Percentiles rank a stretch among this genome's conserved stretches.
Evolutionary conservation across 176 grass and related monocot genomes (phyloP).

Genomic region (Oryza meyeriana): DNA sequence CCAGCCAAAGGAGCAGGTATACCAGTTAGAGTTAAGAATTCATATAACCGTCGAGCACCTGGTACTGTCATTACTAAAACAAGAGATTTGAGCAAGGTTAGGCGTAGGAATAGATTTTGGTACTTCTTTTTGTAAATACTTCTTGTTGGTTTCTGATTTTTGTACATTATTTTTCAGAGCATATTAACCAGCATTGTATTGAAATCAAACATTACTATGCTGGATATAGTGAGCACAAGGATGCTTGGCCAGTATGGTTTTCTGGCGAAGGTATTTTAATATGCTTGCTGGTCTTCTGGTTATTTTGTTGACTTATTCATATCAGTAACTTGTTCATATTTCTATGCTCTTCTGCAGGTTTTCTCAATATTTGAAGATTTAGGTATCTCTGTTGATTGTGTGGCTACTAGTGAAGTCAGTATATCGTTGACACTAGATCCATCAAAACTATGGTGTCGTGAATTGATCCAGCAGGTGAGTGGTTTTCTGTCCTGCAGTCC

Average conservation of each 20-base stretch:
- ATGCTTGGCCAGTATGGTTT: conserved; percentile 96
- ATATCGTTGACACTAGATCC: conserved; percentile 84
- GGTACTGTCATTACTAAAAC: conserved; percentile 90
- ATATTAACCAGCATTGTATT: conserved; percentile 91
- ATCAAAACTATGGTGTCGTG: conserved; percentile 86
- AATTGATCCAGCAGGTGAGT: conserved; percentile 84
- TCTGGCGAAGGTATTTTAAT: conserved; percentile 69
- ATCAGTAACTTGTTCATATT: background rate
- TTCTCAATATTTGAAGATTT: conserved; percentile 98
- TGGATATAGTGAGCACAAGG: conserved; percentile 94
- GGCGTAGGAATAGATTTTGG: background rate
- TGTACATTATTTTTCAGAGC: conserved; percentile 50
- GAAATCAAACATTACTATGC: conserved; percentile 98
- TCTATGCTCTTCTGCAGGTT: conserved; percentile 45
- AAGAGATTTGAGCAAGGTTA: conserved; percentile 94
- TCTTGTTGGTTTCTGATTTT: background rate
- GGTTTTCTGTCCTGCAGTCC: background rate
- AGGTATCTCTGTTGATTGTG: conserved; percentile 93
- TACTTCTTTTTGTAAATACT: conserved; percentile 23
- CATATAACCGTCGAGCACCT: conserved; percentile 84
- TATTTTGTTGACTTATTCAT: background rate
- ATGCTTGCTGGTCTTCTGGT: background rate
- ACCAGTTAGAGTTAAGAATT: conserved; percentile 96
- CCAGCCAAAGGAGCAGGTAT: conserved; percentile 87
- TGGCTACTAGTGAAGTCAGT: conserved; percentile 98